Evolutionary conservation across 805 yeast genomes (phyloP).

Genomic region (Wickerhamiella kurtzmanii): DNA sequence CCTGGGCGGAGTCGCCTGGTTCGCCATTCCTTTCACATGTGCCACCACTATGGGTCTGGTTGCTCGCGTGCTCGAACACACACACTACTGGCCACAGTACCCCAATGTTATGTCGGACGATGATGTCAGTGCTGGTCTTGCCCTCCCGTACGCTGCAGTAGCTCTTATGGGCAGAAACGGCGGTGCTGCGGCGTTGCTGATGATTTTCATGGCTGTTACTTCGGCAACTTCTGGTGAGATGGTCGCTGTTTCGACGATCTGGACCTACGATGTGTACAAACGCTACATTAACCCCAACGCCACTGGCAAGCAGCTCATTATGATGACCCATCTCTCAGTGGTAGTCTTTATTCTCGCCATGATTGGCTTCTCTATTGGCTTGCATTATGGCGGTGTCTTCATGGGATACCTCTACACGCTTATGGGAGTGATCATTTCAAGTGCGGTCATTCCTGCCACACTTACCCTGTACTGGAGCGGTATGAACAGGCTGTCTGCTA

Average conservation of each 20-base stretch:
- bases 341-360: conserved; percentile 45
- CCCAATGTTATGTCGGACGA: conserved; percentile 51
- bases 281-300: conserved; percentile 70
- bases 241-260: conserved; percentile 73
- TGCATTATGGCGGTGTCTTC: conserved; percentile 66
- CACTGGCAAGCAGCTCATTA: conserved; percentile 55
- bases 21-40: conserved; percentile 71
- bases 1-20: conserved; percentile 82
- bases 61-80: conserved; percentile 55
- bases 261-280: conserved; percentile 77
- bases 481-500: conserved; percentile 58
- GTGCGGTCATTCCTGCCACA: conserved; percentile 71
- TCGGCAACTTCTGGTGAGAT: conserved; percentile 87
- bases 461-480: conserved; percentile 51
- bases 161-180: conserved; percentile 81
- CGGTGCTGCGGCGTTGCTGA: conserved; percentile 63
- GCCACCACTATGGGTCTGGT: conserved; percentile 85
- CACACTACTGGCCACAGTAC: conserved; percentile 66
- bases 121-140: conserved; percentile 68
- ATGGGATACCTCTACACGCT: conserved; percentile 80
- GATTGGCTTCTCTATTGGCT: conserved; percentile 76
- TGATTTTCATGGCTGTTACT: conserved; percentile 86
- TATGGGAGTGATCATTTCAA: conserved; percentile 80
- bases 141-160: conserved; percentile 57
- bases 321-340: conserved; percentile 55